Conservation (phyloP, 2,329 filamentous ascomycete genomes). For the Onygenales sp. region DNA sequence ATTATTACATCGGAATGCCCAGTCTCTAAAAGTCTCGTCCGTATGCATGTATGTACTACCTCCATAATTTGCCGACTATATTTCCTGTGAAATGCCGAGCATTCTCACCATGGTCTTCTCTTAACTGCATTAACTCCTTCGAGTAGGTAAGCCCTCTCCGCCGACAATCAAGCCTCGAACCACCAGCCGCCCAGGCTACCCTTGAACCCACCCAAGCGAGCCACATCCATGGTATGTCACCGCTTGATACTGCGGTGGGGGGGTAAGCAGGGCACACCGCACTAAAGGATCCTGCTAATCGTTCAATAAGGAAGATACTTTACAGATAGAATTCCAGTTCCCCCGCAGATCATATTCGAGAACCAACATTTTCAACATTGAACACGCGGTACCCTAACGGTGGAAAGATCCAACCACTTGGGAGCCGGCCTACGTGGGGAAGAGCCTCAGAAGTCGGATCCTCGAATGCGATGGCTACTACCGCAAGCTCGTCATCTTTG, state of each 20-base stretch:
- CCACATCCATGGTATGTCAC: neutral
- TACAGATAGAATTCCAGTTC: neutral
- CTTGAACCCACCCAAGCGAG: neutral
- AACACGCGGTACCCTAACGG: neutral
- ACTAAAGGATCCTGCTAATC: neutral
- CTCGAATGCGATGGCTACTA: constrained; percentile 10
- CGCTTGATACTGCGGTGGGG: neutral
- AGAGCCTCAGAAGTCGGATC: neutral
- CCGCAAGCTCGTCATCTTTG: constrained; percentile 25
- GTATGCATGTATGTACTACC: neutral
- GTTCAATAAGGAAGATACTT: neutral
- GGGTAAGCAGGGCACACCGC: neutral
- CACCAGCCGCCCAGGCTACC: neutral
- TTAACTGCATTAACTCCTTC: neutral
- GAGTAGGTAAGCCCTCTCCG: neutral
- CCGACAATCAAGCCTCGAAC: neutral
- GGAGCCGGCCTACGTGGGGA: constrained; percentile 1
- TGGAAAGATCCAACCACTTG: neutral
- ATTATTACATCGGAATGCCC: neutral
- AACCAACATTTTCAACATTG: neutral
- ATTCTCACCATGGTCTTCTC: neutral
- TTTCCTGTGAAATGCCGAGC: neutral
- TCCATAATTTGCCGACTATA: neutral
- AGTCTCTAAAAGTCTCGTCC: neutral
- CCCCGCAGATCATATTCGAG: neutral